Conservation (phyloP, 345 rosid genomes). For the Noccaea bulbosa region DNA sequence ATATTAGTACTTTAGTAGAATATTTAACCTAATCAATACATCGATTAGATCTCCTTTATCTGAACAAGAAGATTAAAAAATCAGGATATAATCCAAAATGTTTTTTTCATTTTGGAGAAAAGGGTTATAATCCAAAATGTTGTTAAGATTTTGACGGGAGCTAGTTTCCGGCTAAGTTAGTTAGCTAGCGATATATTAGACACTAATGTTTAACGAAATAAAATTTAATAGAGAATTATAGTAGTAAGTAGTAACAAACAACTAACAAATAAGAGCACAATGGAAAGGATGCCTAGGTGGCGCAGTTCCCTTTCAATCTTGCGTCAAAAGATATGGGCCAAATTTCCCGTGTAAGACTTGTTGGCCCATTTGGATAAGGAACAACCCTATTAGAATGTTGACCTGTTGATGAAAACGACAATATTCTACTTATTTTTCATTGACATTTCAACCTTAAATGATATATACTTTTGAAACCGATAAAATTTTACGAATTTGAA, state of each 20-base stretch:
- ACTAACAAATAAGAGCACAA: neutral
- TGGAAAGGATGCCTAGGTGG: conserved; percentile 6
- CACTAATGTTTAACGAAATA: no score
- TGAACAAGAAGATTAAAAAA: neutral
- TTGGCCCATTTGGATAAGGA: no score
- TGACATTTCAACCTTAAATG: no score
- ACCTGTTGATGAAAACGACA: no score
- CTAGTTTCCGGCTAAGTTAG: neutral
- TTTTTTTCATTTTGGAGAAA: neutral
- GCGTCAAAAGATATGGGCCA: no score
- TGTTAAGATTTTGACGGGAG: neutral
- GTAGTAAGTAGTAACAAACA: no score
- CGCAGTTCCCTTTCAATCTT: conserved; percentile 6
- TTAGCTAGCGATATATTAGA: no score
- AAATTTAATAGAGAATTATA: no score
- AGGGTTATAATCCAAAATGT: neutral
- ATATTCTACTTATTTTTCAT: no score
- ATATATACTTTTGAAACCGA: neutral
- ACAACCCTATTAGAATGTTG: no score
- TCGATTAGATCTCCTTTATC: neutral
- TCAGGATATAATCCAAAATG: neutral
- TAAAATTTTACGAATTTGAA: neutral
- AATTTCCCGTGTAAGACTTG: no score
- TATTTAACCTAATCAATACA: neutral
- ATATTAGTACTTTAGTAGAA: neutral